Percentiles rank a stretch among this genome's conserved stretches.
Evolutionary conservation across 371 early-diverging fungal genomes (phyloP).

Genomic region (Mortierella sp.): DNA sequence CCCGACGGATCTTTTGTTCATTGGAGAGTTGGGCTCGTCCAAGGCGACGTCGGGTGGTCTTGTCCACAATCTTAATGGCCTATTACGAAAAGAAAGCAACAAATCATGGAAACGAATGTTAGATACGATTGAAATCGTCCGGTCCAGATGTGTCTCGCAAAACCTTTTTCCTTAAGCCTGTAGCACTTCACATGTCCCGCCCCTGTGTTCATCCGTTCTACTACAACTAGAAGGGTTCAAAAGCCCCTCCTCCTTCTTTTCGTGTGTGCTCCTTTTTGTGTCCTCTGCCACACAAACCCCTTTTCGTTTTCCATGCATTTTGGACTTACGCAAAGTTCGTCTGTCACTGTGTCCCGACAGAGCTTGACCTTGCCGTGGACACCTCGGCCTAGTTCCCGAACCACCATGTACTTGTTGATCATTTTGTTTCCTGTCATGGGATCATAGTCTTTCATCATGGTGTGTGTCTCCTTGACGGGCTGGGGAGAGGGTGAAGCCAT

Average conservation of each 20-base stretch:
- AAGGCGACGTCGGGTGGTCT: conserved; percentile 78
- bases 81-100: conserved; percentile 38
- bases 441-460: conserved; percentile 86
- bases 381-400: conserved; percentile 94
- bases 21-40: conserved; percentile 74
- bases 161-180: background rate
- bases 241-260: background rate
- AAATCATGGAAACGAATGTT: background rate
- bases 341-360: conserved; percentile 82
- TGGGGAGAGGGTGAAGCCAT: conserved; percentile 46
- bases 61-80: conserved; percentile 92
- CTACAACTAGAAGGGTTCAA: background rate
- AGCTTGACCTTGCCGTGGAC: conserved; percentile 97
- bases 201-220: conserved; percentile 4
- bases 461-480: conserved; percentile 81
- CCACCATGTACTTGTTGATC: conserved; percentile 94
- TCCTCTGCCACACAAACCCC: background rate
- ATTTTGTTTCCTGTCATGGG: conserved; percentile 90
- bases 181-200: background rate
- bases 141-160: background rate
- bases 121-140: background rate
- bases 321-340: conserved; percentile 78
- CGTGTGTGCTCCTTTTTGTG: background rate
- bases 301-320: background rate
- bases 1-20: conserved; percentile 92